phyloP scores from a whole-genome alignment of 2,329 filamentous ascomycete genomes.

The Sphaerulina vaccinii region DNA sequence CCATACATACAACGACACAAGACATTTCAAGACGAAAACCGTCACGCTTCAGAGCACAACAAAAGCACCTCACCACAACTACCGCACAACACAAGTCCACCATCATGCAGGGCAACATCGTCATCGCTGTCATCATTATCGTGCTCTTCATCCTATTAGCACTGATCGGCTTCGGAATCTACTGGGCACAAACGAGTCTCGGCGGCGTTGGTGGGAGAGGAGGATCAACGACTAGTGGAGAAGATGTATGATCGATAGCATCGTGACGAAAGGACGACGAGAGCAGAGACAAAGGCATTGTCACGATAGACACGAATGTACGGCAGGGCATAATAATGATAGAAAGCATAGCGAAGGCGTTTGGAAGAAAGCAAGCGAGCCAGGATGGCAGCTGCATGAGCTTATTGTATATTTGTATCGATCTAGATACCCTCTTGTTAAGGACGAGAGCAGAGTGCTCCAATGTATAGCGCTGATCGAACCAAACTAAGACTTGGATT shows the following conservation, averaged over 20 bases:
- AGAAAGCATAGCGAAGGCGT: conserved; percentile 23
- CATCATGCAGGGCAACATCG: conserved; percentile 53
- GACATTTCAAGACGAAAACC: neutral
- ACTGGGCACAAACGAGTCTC: conserved; percentile 46
- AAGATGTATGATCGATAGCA: conserved; percentile 29
- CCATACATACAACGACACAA: neutral
- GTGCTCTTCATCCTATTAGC: conserved; percentile 53
- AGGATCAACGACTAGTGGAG: conserved; percentile 32
- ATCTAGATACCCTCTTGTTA: neutral
- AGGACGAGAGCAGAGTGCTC: neutral
- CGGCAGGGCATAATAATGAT: conserved; percentile 6
- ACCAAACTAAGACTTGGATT: neutral
- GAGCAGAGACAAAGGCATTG: neutral
- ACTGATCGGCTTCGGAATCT: conserved; percentile 51
- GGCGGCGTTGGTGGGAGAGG: conserved; percentile 28
- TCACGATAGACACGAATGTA: conserved; percentile 3
- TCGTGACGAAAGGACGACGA: neutral
- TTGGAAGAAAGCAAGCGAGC: conserved; percentile 2
- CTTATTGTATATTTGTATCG: conserved; percentile 6
- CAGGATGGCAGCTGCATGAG: conserved; percentile 1
- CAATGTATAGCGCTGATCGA: neutral
- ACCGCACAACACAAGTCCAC: conserved; percentile 1
- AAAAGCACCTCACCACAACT: neutral
- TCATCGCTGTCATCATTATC: conserved; percentile 54
- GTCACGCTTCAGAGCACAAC: neutral